A percentile compares a stretch with the other conserved stretches of the same genome.
These are phyloP conservation scores for Scortechinia acanthostroma DNA, from an alignment of 2,329 filamentous ascomycete genomes.

Conservation along the genomic window DNA sequence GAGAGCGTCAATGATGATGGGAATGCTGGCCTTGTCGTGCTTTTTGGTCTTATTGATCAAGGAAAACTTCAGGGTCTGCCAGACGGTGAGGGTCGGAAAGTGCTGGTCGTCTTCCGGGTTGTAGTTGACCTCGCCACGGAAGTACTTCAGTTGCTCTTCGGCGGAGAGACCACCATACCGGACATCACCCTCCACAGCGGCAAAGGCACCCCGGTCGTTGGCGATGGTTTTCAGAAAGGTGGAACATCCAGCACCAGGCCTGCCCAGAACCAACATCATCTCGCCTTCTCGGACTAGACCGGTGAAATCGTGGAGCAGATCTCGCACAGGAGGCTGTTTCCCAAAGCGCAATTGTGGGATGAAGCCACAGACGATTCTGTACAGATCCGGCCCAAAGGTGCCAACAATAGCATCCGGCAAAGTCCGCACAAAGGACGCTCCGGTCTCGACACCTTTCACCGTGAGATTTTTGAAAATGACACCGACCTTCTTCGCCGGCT, in stretches of 20 bases:
- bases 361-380: conserved; percentile 39
- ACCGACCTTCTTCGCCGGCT: conserved; percentile 70
- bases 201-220: conserved; percentile 52
- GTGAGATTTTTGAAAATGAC: conserved; percentile 72
- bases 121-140: conserved; percentile 63
- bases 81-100: conserved; percentile 58
- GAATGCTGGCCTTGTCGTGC: conserved; percentile 45
- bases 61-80: conserved; percentile 62
- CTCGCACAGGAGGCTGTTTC: conserved; percentile 6
- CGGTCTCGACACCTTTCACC: conserved; percentile 64
- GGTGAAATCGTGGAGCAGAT: conserved; percentile 53
- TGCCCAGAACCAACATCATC: conserved; percentile 62
- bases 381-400: conserved; percentile 76
- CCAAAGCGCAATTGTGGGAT: background rate
- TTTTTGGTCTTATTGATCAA: conserved; percentile 60
- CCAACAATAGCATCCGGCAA: conserved; percentile 69
- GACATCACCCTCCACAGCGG: conserved; percentile 51
- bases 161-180: conserved; percentile 58
- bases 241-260: conserved; percentile 58
- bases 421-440: conserved; percentile 63
- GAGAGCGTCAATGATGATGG: conserved; percentile 52
- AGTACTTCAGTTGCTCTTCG: conserved; percentile 51
- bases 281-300: conserved; percentile 57
- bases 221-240: conserved; percentile 63
- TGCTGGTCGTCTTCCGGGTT: conserved; percentile 64